phyloP scores from a whole-genome alignment of 1,284 basidiomycete genomes.

The Ganoderma meredithae region DNA sequence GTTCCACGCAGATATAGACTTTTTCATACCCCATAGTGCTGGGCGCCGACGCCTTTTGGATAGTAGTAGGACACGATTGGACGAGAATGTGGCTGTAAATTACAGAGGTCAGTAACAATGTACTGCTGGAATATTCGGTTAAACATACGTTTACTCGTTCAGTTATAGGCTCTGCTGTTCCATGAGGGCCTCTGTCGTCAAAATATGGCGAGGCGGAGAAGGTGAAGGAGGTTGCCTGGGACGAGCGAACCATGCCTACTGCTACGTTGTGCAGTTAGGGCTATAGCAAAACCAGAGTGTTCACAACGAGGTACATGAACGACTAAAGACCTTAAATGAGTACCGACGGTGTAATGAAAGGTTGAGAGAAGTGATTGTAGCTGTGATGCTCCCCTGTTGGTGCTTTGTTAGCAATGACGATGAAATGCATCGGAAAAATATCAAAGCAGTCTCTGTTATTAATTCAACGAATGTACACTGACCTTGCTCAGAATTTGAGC shows the following conservation, averaged over 20 bases:
- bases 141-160: conserved; percentile 72
- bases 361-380: background rate
- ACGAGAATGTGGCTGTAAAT: conserved; percentile 77
- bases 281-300: background rate
- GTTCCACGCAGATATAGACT: background rate
- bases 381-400: background rate
- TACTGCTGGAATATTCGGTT: no score
- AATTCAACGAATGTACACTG: no score
- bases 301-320: background rate
- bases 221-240: conserved; percentile 70
- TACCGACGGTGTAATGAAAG: background rate
- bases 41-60: conserved; percentile 92
- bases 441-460: background rate
- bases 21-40: conserved; percentile 88
- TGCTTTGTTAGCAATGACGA: conserved; percentile 1
- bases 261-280: background rate
- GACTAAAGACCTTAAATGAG: background rate
- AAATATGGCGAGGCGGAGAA: conserved; percentile 77
- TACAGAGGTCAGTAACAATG: conserved; percentile 12
- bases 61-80: conserved; percentile 96
- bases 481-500: background rate
- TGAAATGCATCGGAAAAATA: conserved; percentile 14
- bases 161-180: conserved; percentile 76
- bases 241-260: conserved; percentile 47
- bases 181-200: conserved; percentile 71